These are phyloP conservation scores for Porphyra umbilicalis DNA, from an alignment of 31 red algal species.

Conservation along the genomic window DNA sequence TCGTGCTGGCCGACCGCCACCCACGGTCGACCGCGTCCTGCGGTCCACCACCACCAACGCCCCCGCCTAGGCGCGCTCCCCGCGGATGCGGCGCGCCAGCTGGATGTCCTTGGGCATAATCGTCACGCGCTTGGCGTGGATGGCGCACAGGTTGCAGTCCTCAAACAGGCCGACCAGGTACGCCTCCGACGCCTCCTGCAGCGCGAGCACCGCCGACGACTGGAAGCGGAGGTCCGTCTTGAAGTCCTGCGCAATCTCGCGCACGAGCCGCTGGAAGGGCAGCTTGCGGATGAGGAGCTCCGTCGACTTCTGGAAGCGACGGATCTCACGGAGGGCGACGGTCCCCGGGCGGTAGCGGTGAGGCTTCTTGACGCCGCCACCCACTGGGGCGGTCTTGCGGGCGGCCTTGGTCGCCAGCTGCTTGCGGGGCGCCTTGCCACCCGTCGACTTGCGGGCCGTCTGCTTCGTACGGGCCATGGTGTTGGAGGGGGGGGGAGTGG, in stretches of 20 bases:
- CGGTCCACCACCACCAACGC: background rate
- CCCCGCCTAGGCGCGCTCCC: constrained; percentile 75
- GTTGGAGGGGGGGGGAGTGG: constrained; percentile 1
- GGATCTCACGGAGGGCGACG: constrained; percentile 98
- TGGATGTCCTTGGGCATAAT: constrained; percentile 99
- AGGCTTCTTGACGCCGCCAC: constrained; percentile 96
- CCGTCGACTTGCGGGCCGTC: constrained; percentile 98
- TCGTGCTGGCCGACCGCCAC: too few relatives aligned
- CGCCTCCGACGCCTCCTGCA: constrained; percentile 98
- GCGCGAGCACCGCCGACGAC: constrained; percentile 87
- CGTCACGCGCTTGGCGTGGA: constrained; percentile 79
- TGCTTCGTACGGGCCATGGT: constrained; percentile 98
- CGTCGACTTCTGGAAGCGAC: constrained; percentile 96
- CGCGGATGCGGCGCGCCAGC: constrained; percentile 96
- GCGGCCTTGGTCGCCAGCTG: constrained; percentile 99
- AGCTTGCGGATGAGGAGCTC: constrained; percentile 99
- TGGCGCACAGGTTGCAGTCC: constrained; percentile 98
- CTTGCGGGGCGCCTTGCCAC: constrained; percentile 98
- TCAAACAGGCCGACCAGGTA: constrained; percentile 98
- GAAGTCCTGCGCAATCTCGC: constrained; percentile 99
- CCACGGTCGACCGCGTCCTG: too few relatives aligned
- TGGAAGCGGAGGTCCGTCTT: constrained; percentile 99
- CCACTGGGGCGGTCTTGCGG: constrained; percentile 90
- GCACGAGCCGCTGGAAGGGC: constrained; percentile 98
- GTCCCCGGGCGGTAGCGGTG: constrained; percentile 99